phyloP scores from a whole-genome alignment of 2,329 filamentous ascomycete genomes.

The Diplodia corticola region DNA sequence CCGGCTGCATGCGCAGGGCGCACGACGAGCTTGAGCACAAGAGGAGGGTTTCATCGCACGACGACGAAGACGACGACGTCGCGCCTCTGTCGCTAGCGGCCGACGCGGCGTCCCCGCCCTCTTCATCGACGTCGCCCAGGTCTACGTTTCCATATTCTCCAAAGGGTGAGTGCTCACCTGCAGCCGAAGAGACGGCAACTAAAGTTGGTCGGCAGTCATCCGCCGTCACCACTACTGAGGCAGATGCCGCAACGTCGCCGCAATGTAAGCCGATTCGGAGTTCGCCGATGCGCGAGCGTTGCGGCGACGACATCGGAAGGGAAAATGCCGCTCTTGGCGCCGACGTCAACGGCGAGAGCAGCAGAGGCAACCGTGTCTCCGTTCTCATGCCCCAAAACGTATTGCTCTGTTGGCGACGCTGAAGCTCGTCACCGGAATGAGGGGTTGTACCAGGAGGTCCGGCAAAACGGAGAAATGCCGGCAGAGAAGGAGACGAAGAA shows the following conservation, averaged over 20 bases:
- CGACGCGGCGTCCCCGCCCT: neutral
- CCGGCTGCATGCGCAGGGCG: neutral
- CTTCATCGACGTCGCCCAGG: neutral
- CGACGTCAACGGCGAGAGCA: neutral
- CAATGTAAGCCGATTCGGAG: neutral
- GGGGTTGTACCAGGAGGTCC: neutral
- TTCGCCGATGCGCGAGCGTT: neutral
- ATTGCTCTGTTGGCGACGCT: neutral
- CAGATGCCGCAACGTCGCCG: neutral
- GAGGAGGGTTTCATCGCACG: neutral
- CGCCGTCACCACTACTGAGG: neutral
- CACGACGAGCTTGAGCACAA: slow-evolving; percentile 6
- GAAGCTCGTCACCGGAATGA: neutral
- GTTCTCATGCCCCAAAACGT: neutral
- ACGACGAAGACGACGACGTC: slow-evolving; percentile 2
- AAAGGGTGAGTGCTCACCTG: neutral
- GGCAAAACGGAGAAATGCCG: neutral
- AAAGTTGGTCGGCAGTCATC: neutral
- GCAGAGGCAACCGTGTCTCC: neutral
- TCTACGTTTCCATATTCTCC: neutral
- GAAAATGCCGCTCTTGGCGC: neutral
- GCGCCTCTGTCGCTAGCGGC: neutral
- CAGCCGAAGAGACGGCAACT: neutral
- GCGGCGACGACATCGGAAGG: neutral
- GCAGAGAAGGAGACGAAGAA: neutral